Evolutionary conservation across 2,329 filamentous ascomycete species (phyloP).

Genomic region (Emmonsia crescens): DNA sequence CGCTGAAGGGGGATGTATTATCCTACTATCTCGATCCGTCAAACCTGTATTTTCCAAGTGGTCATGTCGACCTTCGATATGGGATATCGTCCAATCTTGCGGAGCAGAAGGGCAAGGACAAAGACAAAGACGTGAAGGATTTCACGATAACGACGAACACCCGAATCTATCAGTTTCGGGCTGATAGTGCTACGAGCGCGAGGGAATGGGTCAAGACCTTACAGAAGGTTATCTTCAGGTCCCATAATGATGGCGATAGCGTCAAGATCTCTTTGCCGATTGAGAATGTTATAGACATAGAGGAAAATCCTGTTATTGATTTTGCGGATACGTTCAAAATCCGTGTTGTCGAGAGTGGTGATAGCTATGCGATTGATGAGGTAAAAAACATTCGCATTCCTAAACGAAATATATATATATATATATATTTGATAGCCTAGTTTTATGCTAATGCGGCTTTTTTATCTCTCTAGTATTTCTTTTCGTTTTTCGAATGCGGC

Average conservation of each 20-base stretch:
- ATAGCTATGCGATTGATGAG: constrained; percentile 92
- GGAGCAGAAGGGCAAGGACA: constrained; percentile 56
- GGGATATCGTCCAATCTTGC: constrained; percentile 73
- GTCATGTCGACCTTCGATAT: constrained; percentile 85
- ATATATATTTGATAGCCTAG: background rate
- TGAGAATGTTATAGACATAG: constrained; percentile 80
- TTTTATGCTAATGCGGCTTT: constrained; percentile 11
- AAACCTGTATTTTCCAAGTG: constrained; percentile 81
- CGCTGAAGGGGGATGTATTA: constrained; percentile 80
- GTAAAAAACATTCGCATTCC: constrained; percentile 38
- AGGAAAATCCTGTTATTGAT: constrained; percentile 81
- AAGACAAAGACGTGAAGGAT: constrained; percentile 56
- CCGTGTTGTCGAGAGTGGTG: constrained; percentile 82
- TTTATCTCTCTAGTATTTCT: constrained; percentile 63
- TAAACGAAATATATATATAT: background rate
- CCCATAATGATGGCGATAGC: constrained; percentile 91
- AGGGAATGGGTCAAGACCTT: constrained; percentile 95
- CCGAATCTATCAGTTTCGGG: constrained; percentile 74
- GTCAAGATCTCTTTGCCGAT: constrained; percentile 92
- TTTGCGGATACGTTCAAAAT: constrained; percentile 92
- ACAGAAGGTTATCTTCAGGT: constrained; percentile 89
- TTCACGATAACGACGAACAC: constrained; percentile 77
- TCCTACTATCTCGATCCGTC: constrained; percentile 78
- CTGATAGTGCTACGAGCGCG: constrained; percentile 76
- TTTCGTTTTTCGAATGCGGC: constrained; percentile 84